Evolutionary conservation across 768 basidiomycete species (phyloP).

Genomic region (Scleroderma citrinum): DNA sequence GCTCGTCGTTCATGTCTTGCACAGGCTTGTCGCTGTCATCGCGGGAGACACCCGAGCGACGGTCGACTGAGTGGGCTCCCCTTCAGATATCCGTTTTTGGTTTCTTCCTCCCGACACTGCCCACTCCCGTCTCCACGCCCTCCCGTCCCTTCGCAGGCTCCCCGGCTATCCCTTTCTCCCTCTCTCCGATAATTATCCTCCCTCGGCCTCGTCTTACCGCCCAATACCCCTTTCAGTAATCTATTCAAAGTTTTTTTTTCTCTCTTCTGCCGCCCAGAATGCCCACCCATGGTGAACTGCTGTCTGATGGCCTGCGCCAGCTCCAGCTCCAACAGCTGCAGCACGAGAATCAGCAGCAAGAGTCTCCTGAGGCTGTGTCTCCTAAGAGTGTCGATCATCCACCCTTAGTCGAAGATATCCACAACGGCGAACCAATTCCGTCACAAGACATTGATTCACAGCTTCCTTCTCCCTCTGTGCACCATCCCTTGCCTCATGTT

Average conservation of each 20-base stretch:
- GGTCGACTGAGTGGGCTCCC: not conserved
- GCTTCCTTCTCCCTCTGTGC: constrained; percentile 14
- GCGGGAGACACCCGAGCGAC: not conserved
- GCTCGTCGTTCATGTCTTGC: constrained; percentile 5
- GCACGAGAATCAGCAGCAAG: not conserved
- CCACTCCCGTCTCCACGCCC: not conserved
- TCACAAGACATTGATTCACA: not conserved
- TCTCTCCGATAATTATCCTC: not conserved
- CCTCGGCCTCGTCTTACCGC: constrained; percentile 1
- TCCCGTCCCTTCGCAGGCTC: not conserved
- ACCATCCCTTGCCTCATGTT: constrained; percentile 31
- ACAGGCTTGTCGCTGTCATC: constrained; percentile 7
- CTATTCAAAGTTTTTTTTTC: not conserved
- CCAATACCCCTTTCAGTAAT: not conserved
- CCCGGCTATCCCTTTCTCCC: constrained; percentile 1
- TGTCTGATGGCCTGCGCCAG: constrained; percentile 43
- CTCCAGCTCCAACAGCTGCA: constrained; percentile 34
- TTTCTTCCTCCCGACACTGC: not conserved
- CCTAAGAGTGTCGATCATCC: constrained; percentile 3
- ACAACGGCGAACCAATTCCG: constrained; percentile 3
- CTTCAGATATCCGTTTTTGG: constrained; percentile 22
- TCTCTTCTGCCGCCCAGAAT: constrained; percentile 19
- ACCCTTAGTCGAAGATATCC: constrained; percentile 4
- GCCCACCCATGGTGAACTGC: constrained; percentile 32
- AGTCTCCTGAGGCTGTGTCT: not conserved